Percentiles rank a stretch among this genome's conserved stretches.
Evolutionary conservation across 1,284 basidiomycete species (phyloP).

Genomic region (Apiotrichum domesticum): DNA sequence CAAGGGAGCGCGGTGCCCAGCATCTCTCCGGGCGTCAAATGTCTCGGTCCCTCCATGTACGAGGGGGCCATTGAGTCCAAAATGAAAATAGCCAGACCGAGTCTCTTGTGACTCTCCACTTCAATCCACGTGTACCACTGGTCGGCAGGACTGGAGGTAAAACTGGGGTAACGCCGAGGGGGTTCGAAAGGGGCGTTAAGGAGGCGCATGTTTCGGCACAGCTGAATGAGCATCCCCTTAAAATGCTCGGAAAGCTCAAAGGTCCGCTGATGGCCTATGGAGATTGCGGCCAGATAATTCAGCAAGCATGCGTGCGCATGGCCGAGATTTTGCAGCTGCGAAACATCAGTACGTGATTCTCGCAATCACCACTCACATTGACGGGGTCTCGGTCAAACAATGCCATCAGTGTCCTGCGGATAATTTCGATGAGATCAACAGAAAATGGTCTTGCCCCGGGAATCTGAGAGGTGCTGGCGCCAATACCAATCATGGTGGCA

Average conservation of each 20-base stretch:
- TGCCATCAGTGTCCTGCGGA: slow-evolving; percentile 17
- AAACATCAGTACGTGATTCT: not conserved
- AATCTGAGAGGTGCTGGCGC: slow-evolving; percentile 16
- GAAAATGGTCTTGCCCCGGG: slow-evolving; percentile 11
- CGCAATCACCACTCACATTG: slow-evolving; percentile 10
- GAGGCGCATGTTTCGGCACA: slow-evolving; percentile 21
- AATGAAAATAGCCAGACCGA: slow-evolving; percentile 21
- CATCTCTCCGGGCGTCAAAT: slow-evolving; percentile 25
- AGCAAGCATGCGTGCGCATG: slow-evolving; percentile 20
- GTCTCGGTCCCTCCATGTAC: slow-evolving; percentile 15
- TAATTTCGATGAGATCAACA: slow-evolving; percentile 22
- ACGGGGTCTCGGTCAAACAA: slow-evolving; percentile 21
- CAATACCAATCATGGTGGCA: slow-evolving; percentile 21
- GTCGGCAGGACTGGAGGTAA: slow-evolving; percentile 1
- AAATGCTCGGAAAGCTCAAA: slow-evolving; percentile 24
- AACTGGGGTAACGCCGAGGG: not conserved
- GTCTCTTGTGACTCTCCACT: slow-evolving; percentile 21
- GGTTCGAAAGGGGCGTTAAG: slow-evolving; percentile 10
- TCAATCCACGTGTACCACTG: slow-evolving; percentile 23
- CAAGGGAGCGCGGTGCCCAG: slow-evolving; percentile 21
- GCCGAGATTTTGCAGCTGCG: slow-evolving; percentile 13
- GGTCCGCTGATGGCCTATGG: slow-evolving; percentile 21
- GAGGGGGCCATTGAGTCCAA: slow-evolving; percentile 16
- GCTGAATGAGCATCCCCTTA: slow-evolving; percentile 21
- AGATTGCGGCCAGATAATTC: slow-evolving; percentile 17